A percentile compares a stretch with the other conserved stretches of the same genome.
Conservation (phyloP, 306 rosid genomes). For the Heteromeles arbutifolia region DNA sequence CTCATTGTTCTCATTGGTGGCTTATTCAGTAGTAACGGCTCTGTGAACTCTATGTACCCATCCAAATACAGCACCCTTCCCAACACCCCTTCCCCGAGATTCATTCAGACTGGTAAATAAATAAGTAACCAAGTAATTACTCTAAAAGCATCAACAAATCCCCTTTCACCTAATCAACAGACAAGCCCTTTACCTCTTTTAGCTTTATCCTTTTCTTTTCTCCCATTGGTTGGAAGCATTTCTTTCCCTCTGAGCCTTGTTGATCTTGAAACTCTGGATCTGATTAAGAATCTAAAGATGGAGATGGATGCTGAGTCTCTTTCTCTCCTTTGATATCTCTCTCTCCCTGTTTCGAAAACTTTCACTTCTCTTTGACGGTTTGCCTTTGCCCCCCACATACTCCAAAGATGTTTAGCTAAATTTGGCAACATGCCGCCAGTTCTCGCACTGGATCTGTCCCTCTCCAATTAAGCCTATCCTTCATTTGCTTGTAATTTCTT, state of each 20-base stretch:
- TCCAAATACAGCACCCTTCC: slow-evolving; percentile 12
- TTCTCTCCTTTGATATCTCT: neutral
- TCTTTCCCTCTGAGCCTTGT: neutral
- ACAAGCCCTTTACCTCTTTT: neutral
- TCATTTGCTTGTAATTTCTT: neutral
- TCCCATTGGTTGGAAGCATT: neutral
- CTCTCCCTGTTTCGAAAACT: neutral
- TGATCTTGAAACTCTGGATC: slow-evolving; percentile 20
- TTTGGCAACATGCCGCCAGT: slow-evolving; percentile 36
- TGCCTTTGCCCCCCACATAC: neutral
- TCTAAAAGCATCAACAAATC: neutral
- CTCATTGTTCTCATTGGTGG: slow-evolving; percentile 35
- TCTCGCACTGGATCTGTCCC: slow-evolving; percentile 10
- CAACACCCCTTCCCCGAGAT: neutral
- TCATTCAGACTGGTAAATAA: slow-evolving; percentile 11
- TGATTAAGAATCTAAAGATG: neutral
- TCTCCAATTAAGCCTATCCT: slow-evolving; percentile 14
- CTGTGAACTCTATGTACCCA: neutral
- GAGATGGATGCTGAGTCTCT: neutral
- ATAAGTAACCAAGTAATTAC: neutral
- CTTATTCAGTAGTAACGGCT: slow-evolving; percentile 15
- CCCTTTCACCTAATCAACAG: neutral
- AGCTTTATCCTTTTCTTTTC: neutral
- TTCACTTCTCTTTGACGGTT: slow-evolving; percentile 13
- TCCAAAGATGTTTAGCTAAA: slow-evolving; percentile 25